Evolutionary conservation across 768 basidiomycete genomes (phyloP).

Genomic region (Cubamyces sp.): DNA sequence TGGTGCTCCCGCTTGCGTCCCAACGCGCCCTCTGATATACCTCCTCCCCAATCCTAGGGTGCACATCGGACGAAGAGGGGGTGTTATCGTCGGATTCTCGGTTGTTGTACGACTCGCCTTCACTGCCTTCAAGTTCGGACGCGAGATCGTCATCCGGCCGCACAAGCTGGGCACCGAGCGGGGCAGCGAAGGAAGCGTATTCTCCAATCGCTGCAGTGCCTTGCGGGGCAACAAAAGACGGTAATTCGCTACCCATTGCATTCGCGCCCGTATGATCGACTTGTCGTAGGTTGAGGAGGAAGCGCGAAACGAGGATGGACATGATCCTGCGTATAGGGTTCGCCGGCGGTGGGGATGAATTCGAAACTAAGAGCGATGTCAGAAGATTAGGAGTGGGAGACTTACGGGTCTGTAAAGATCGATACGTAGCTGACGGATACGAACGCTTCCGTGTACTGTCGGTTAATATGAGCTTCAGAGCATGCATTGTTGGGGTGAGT

Average conservation of each 20-base stretch:
- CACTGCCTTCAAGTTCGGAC: not conserved
- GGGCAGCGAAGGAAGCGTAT: not conserved
- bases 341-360: too few species aligned
- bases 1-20: too few species aligned
- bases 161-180: not conserved
- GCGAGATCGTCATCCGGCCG: not conserved
- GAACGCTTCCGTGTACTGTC: not conserved
- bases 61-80: too few species aligned
- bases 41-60: too few species aligned
- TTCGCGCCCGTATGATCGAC: not conserved
- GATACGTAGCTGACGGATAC: not conserved
- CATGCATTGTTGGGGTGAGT: not conserved
- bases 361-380: too few species aligned
- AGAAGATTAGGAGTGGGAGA: too few species aligned
- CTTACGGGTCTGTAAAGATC: not conserved
- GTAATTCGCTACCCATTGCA: not conserved
- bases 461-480: too few species aligned
- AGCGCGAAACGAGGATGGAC: not conserved
- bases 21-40: too few species aligned
- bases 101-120: not conserved
- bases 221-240: not conserved
- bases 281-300: not conserved
- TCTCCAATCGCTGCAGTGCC: not conserved
- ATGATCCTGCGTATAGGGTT: not conserved
- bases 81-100: too few species aligned